These are phyloP conservation scores for Tetrahymena elliotti DNA, from an alignment of 73 alveolate species.

Conservation along the genomic window DNA sequence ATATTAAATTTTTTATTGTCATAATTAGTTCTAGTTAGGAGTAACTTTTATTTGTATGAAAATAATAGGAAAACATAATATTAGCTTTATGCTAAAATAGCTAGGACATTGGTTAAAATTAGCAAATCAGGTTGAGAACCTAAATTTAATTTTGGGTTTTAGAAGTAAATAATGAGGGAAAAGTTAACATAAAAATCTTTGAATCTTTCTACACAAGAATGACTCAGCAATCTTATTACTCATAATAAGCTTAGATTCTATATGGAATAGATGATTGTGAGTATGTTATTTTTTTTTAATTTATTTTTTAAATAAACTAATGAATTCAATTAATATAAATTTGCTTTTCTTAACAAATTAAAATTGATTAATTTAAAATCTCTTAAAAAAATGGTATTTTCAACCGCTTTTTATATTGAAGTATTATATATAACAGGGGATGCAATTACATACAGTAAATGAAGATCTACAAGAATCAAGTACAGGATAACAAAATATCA, in stretches of 20 bases:
- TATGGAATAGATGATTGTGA: background rate
- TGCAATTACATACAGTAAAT: background rate
- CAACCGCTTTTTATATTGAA: background rate
- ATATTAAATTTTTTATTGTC: too few relatives aligned
- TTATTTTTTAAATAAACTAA: background rate
- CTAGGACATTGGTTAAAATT: background rate
- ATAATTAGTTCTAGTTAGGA: background rate
- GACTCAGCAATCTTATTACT: background rate
- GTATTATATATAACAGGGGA: background rate
- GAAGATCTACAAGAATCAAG: background rate
- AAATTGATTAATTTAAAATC: too few relatives aligned
- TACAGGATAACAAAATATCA: background rate
- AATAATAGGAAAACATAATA: background rate
- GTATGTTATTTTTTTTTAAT: background rate
- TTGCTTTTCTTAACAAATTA: too few relatives aligned
- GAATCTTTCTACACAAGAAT: background rate
- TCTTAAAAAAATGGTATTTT: background rate
- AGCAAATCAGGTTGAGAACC: background rate
- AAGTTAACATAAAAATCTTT: background rate
- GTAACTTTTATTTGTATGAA: background rate
- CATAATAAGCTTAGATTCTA: background rate
- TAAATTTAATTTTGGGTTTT: background rate
- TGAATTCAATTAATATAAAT: too few relatives aligned
- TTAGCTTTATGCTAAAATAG: background rate
- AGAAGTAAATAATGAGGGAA: background rate